Base-by-base conservation (phyloP, 129 eudicot species). In the Heracleum sosnowskyi region DNA sequence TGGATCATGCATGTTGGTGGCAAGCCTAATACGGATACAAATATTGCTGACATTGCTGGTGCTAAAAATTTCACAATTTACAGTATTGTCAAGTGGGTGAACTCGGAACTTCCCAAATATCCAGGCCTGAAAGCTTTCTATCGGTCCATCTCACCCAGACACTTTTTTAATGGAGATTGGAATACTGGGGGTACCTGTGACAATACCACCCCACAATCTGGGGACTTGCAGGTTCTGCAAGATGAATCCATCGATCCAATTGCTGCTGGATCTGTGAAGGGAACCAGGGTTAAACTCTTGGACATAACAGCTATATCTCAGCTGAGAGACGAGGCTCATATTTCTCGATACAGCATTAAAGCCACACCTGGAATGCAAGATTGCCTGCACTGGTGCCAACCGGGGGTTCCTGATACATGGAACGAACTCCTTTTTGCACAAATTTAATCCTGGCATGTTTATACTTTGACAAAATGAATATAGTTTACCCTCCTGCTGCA, bases 161-260 rank as follows among this genome's bases (percentile, higher is more conserved):
- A 94, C 82, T 94, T 94, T 86, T 94, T 94, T 70, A 88, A 94
- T 63, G 98, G 98, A 82, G 98, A 94, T 78, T 94, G 98, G 98
- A 90, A 94, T 55, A 94, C 89, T 18, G 98, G 98, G 18, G 98
- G 98, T 64, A 91, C 96, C 47, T 94, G 98, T 81, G 97, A 94
- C 82, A 90, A 88, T 47, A 89, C 93, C 33, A 85, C 88, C 80
- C 97, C 92, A 9, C 80, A 77, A 16, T 79, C 92, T 44, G 91
- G 81, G 18, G 86, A 89, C 26, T 69, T 85, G 73, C 92, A 94
- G 77, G 96, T 90, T 49, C 7, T 78, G 28, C 53, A 82, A 77
- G 93, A 90, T 11, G 90, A 86, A 69, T 86, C 96, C 28, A 83
- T 87, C 62, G 98, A 94, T 83, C 77, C 84, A 36, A 13, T 79